Conservation (phyloP, 768 basidiomycete genomes). For the Mycena vulgaris region DNA sequence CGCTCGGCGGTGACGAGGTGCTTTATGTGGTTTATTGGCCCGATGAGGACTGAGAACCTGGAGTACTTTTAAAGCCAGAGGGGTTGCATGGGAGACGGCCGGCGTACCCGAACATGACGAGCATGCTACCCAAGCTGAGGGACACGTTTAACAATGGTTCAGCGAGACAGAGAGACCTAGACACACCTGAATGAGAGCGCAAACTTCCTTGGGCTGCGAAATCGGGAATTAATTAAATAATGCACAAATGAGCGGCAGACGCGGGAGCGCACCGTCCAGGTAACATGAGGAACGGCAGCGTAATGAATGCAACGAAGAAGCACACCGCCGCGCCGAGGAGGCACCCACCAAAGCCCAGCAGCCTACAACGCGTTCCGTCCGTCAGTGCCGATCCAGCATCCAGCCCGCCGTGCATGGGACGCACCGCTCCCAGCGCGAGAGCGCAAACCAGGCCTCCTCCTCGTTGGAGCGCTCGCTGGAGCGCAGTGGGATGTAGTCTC, state of each 20-base stretch:
- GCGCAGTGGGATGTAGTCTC: conserved; percentile 90
- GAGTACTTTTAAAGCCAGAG: background rate
- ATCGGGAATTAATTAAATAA: conserved; percentile 11
- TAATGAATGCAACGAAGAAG: conserved; percentile 92
- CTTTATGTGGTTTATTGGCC: conserved; percentile 93
- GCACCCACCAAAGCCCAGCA: conserved; percentile 93
- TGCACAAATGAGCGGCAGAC: conserved; percentile 22
- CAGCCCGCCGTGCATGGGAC: conserved; percentile 24
- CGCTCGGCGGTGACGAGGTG: conserved; percentile 89
- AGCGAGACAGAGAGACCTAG: background rate
- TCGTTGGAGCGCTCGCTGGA: conserved; percentile 89
- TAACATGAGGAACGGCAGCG: conserved; percentile 69
- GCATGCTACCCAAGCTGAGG: conserved; percentile 83
- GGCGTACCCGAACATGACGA: conserved; percentile 96
- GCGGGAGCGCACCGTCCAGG: conserved; percentile 52
- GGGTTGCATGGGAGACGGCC: background rate
- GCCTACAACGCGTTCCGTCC: conserved; percentile 56
- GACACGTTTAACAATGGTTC: conserved; percentile 9
- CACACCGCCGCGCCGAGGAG: conserved; percentile 93
- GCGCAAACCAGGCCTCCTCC: conserved; percentile 95
- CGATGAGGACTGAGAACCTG: conserved; percentile 89
- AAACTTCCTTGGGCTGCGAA: conserved; percentile 89
- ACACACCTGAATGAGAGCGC: conserved; percentile 87
- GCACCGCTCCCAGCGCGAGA: conserved; percentile 95
- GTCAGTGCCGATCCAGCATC: background rate